Percentiles rank a stretch among this genome's conserved stretches.
Conservation (phyloP, 805 yeast genomes). For the Metschnikowia proteae region DNA sequence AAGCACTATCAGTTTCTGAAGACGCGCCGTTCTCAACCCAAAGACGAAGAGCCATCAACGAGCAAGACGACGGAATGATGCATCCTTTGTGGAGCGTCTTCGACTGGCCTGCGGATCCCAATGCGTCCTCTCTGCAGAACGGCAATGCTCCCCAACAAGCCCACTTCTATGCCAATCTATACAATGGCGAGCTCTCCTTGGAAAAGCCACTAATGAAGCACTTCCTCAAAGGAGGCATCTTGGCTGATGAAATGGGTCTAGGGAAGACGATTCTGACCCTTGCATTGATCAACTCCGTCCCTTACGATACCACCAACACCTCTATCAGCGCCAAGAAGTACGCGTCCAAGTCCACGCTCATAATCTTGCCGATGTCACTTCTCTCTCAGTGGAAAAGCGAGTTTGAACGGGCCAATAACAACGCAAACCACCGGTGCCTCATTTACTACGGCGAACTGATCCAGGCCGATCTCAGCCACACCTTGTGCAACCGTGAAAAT, state of each 20-base stretch:
- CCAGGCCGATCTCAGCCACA: slow-evolving; percentile 45
- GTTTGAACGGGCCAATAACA: slow-evolving; percentile 54
- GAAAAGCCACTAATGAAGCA: slow-evolving; percentile 63
- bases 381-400: slow-evolving; percentile 91
- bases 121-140: not conserved
- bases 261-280: slow-evolving; percentile 89
- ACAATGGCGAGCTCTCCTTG: slow-evolving; percentile 72
- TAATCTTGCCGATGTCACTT: slow-evolving; percentile 87
- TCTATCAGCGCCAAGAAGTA: slow-evolving; percentile 32
- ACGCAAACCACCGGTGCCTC: slow-evolving; percentile 42
- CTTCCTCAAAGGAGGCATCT: slow-evolving; percentile 72
- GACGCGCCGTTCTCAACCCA: slow-evolving; percentile 25
- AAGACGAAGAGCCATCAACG: slow-evolving; percentile 21
- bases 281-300: slow-evolving; percentile 65
- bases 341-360: slow-evolving; percentile 69
- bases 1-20: slow-evolving; percentile 24
- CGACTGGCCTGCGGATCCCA: slow-evolving; percentile 61
- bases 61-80: slow-evolving; percentile 49
- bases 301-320: slow-evolving; percentile 40
- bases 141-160: slow-evolving; percentile 9
- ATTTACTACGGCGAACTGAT: slow-evolving; percentile 74
- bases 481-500: slow-evolving; percentile 37
- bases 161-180: slow-evolving; percentile 70
- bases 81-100: slow-evolving; percentile 86
- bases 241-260: slow-evolving; percentile 96